Percentiles rank a stretch among this genome's conserved stretches.
These are phyloP conservation scores for Metarhizium brunneum DNA, from an alignment of 2,329 filamentous ascomycete genomes.

Conservation along the genomic window DNA sequence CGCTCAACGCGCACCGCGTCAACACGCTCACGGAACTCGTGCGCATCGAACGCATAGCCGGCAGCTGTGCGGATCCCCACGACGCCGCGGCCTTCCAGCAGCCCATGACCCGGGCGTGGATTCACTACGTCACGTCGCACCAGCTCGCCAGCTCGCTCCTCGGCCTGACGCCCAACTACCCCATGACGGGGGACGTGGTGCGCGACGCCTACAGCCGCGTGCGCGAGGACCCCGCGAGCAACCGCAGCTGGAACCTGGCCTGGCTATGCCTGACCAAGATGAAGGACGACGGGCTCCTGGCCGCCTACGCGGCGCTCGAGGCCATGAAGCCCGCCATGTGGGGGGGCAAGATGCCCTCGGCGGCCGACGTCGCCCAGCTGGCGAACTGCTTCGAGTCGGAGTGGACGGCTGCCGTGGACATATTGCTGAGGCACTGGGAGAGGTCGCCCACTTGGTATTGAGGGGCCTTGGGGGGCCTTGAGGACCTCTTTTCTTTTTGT, in stretches of 20 bases:
- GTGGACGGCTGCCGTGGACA: conserved; percentile 55
- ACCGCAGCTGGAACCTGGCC: conserved; percentile 66
- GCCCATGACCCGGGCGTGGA: conserved; percentile 64
- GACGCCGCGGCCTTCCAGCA: conserved; percentile 48
- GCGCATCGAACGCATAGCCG: conserved; percentile 59
- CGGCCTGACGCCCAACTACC: conserved; percentile 56
- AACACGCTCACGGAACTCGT: conserved; percentile 67
- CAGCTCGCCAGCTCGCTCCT: conserved; percentile 62
- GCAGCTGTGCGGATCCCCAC: conserved; percentile 45
- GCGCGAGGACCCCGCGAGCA: conserved; percentile 52
- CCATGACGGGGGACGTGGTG: conserved; percentile 55
- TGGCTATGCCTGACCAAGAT: conserved; percentile 64
- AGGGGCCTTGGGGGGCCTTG: conserved; percentile 7
- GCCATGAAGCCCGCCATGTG: conserved; percentile 60
- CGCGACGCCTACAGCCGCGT: conserved; percentile 58
- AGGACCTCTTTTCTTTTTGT: background rate
- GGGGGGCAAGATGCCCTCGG: conserved; percentile 48
- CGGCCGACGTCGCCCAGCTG: conserved; percentile 48
- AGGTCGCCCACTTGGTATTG: conserved; percentile 47
- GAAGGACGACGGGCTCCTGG: conserved; percentile 50
- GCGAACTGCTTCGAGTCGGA: conserved; percentile 54
- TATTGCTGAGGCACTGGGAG: conserved; percentile 62
- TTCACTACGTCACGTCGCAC: conserved; percentile 61
- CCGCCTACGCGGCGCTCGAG: conserved; percentile 50
- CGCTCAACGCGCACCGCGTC: conserved; percentile 56